These are phyloP conservation scores for Chrysoporthe puriensis DNA, from an alignment of 2,329 filamentous ascomycete species.

Conservation along the genomic window DNA sequence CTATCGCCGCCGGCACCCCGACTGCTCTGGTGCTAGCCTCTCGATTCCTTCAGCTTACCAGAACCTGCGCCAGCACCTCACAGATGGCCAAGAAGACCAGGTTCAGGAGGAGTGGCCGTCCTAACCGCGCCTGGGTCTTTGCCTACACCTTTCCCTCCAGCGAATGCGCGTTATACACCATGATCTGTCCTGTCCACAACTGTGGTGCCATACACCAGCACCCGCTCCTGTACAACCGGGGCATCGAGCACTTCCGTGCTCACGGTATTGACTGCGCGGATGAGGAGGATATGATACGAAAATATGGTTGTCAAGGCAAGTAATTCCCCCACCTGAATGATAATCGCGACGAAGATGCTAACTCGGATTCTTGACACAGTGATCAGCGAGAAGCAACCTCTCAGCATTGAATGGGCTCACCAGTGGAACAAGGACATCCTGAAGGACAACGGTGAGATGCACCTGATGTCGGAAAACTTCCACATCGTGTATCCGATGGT, in stretches of 20 bases:
- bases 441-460: background rate
- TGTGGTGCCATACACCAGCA: background rate
- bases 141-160: background rate
- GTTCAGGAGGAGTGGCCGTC: background rate
- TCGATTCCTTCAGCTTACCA: background rate
- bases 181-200: background rate
- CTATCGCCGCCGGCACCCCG: background rate
- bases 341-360: background rate
- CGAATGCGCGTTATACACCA: background rate
- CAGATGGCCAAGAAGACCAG: slow-evolving; percentile 1
- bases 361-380: background rate
- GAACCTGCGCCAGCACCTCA: background rate
- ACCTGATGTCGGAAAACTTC: background rate
- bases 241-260: background rate
- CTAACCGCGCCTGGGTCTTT: slow-evolving; percentile 7
- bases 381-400: background rate
- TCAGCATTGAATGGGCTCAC: background rate
- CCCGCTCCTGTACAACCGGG: background rate
- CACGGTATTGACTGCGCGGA: background rate
- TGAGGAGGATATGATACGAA: background rate
- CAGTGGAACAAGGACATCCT: slow-evolving; percentile 7
- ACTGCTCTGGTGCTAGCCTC: background rate
- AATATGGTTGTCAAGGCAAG: background rate
- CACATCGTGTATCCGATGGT: background rate
- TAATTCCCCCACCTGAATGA: background rate